Percentiles rank a stretch among this genome's conserved stretches.
phyloP scores from a whole-genome alignment of 805 yeast species.

The Phaffomyces opuntiae region DNA sequence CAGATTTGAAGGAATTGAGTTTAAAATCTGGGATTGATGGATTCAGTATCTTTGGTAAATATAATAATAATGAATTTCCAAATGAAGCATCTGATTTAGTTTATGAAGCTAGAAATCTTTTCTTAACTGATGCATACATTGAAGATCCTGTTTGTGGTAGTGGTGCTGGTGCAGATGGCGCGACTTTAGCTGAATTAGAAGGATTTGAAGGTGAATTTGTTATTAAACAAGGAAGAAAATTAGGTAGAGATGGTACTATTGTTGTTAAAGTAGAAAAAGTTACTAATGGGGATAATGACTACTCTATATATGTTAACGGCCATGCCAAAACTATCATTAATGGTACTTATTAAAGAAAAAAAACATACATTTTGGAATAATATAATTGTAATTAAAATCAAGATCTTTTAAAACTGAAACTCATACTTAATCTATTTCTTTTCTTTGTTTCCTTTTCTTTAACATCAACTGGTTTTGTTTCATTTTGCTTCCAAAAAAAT shows the following conservation, averaged over 20 bases:
- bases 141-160: conserved; percentile 55
- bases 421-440: conserved; percentile 21
- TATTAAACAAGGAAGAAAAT: conserved; percentile 33
- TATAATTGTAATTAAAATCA: not conserved
- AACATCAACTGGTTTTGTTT: not conserved
- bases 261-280: conserved; percentile 18
- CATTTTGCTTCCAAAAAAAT: not conserved
- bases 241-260: conserved; percentile 34
- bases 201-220: conserved; percentile 16
- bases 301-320: conserved; percentile 32
- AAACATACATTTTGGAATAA: no score
- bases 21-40: conserved; percentile 26
- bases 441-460: conserved; percentile 8
- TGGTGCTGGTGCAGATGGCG: conserved; percentile 33
- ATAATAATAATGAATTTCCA: conserved; percentile 12
- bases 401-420: conserved; percentile 13
- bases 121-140: conserved; percentile 24
- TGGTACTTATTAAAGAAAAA: conserved; percentile 22
- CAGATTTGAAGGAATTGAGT: conserved; percentile 17
- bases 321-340: conserved; percentile 30
- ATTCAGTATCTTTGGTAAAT: conserved; percentile 32
- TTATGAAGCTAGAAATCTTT: conserved; percentile 39
- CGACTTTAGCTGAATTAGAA: conserved; percentile 22
- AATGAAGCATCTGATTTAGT: conserved; percentile 9
- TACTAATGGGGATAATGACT: conserved; percentile 5